Percentiles rank a stretch among this genome's conserved stretches.
These are phyloP conservation scores for Penicillium psychrosexuale DNA, from an alignment of 2,329 filamentous ascomycete genomes.

Conservation along the genomic window DNA sequence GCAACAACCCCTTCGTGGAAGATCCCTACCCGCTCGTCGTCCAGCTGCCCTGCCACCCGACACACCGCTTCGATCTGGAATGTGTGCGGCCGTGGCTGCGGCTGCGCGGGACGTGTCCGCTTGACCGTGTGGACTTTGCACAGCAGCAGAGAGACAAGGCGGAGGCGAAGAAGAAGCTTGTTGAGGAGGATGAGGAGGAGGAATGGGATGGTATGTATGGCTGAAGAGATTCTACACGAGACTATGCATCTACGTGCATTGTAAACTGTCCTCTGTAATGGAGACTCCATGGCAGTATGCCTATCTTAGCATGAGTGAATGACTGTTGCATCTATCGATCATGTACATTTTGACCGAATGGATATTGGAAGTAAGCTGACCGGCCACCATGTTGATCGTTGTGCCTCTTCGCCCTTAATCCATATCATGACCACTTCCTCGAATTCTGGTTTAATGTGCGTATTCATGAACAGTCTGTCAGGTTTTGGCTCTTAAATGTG, in stretches of 20 bases:
- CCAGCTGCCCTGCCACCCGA: slow-evolving; percentile 58
- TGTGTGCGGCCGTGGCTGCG: slow-evolving; percentile 64
- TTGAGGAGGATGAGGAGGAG: slow-evolving; percentile 44
- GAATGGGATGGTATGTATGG: slow-evolving; percentile 52
- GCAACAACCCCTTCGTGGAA: slow-evolving; percentile 59
- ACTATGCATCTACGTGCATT: slow-evolving; percentile 2
- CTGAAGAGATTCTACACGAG: slow-evolving; percentile 13
- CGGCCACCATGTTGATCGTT: not conserved
- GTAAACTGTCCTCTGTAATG: not conserved
- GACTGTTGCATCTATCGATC: not conserved
- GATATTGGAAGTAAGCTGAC: not conserved
- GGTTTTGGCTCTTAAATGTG: no score
- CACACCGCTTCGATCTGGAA: slow-evolving; percentile 63
- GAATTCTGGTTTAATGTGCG: no score
- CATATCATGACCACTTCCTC: no score
- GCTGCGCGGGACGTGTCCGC: slow-evolving; percentile 61
- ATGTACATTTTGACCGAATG: not conserved
- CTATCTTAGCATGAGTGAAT: slow-evolving; percentile 3
- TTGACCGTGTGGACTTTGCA: slow-evolving; percentile 58
- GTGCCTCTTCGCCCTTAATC: no score
- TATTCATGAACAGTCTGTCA: no score
- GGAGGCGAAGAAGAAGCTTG: slow-evolving; percentile 47
- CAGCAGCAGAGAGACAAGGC: slow-evolving; percentile 53
- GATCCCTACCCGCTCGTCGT: slow-evolving; percentile 64
- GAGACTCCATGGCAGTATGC: not conserved